Evolutionary conservation across 331 rosid species (phyloP).

Genomic region (Erythrophleum ivorense): DNA sequence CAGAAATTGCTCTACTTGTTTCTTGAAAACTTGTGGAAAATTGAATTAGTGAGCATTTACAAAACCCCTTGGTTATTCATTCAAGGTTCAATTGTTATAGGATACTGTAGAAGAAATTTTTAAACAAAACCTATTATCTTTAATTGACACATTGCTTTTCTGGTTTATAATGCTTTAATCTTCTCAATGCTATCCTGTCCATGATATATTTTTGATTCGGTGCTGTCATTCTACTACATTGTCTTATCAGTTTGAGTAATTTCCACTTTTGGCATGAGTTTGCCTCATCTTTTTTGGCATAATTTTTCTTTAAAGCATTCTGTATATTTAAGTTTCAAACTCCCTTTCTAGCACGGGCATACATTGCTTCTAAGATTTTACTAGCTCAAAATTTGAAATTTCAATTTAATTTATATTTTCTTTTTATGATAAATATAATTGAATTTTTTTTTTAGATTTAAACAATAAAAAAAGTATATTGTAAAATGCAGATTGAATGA

Average conservation of each 20-base stretch:
- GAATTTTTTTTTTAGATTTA: neutral
- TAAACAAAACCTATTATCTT: neutral
- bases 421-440: neutral
- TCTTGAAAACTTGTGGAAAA: constrained; percentile 3
- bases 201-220: neutral
- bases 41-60: constrained; percentile 33
- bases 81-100: constrained; percentile 33
- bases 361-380: neutral
- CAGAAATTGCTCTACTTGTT: constrained; percentile 7
- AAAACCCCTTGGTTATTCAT: constrained; percentile 34
- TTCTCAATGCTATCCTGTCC: neutral
- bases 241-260: neutral
- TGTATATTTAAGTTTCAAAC: too few relatives aligned
- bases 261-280: neutral
- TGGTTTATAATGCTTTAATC: neutral
- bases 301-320: neutral
- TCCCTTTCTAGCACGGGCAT: neutral
- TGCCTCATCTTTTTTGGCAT: neutral
- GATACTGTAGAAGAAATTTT: constrained; percentile 16
- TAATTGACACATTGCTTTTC: neutral
- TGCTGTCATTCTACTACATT: neutral
- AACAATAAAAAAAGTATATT: neutral
- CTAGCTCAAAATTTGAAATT: neutral
- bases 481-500: neutral
- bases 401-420: neutral